Base-by-base conservation (phyloP, 2,329 filamentous ascomycete species). In the Cryphonectria nitschkei region DNA sequence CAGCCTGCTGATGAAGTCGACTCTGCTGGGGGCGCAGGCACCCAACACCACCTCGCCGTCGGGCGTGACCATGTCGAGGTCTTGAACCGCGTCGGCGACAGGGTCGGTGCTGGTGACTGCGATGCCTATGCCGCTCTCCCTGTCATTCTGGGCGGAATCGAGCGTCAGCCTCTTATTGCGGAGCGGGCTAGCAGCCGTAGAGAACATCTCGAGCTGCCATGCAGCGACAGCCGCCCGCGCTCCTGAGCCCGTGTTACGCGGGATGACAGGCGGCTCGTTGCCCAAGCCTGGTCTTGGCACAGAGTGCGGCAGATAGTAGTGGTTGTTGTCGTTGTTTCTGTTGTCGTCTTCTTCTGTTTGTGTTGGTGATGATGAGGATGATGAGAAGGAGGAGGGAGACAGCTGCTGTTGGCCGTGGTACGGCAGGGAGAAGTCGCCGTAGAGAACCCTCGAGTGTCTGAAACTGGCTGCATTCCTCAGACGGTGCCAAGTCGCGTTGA, bases 81-180 rank as follows among this genome's bases (percentile, higher is more conserved):
- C 73, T n/a, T 75, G 65, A 9, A 74, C 70, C 7, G 75, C 76
- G 16, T 82, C 79, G 32, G 77, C 77, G 1, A 80, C 77, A 4
- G 79, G 78, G 37, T 82, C 80, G 37, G 82, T 79, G 26, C 83
- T 78, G 1, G 85, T 85, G 2, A 90, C 79, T 0, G 84, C 82
- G 65, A 91, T 90, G 43, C 88, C 88, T 67, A 91, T 90, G 29
- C 89, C 89, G 75, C 89, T 91, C 79, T 91, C 89, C 37, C 85
- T 82, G 74, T 91, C 88, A 73, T 86, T 88, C n/a, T 81, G 77
- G 64, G 80, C 81, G 26, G 86, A 85, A 2, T 88, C 85, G 43
- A 80, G 78, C 11, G 82, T 77, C 9, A 87, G 76, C 79, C 84
- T 83, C 65, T 82, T 80, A 56, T 82, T 83, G 41, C 83, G 80